Percentiles rank a stretch among this genome's conserved stretches.
Evolutionary conservation across 768 basidiomycete genomes (phyloP).

Genomic region (Leccinum incarnatum): DNA sequence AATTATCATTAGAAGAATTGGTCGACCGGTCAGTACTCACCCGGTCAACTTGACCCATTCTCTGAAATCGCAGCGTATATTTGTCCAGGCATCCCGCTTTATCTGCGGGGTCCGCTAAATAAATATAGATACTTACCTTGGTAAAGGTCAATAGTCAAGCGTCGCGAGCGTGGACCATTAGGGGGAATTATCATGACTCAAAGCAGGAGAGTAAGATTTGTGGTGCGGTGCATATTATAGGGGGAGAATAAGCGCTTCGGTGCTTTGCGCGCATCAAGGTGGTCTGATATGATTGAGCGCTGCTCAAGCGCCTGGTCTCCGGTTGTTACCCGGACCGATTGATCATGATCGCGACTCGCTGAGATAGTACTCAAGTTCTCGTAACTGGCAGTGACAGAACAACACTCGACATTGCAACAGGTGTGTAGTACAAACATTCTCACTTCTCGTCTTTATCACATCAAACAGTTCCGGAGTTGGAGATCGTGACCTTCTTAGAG

Average conservation of each 20-base stretch:
- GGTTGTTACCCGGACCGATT: neutral
- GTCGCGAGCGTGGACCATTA: neutral
- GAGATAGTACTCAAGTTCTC: neutral
- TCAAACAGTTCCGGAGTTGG: neutral
- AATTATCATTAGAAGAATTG: too few species aligned
- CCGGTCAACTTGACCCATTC: neutral
- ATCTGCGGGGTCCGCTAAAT: neutral
- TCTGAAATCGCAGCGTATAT: neutral
- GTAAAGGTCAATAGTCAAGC: neutral
- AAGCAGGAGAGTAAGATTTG: too few species aligned
- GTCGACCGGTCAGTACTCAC: neutral
- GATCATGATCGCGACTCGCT: neutral
- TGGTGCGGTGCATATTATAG: neutral
- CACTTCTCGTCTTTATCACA: neutral
- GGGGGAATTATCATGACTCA: neutral
- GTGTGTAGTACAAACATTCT: neutral
- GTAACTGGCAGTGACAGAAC: neutral
- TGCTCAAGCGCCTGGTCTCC: neutral
- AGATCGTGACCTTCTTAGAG: neutral
- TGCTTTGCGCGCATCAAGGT: neutral
- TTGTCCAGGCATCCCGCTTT: too few species aligned
- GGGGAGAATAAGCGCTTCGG: neutral
- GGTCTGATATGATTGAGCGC: neutral
- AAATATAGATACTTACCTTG: neutral
- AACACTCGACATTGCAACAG: neutral